These are phyloP conservation scores for Rhodotorula babjevae DNA, from an alignment of 768 basidiomycete genomes.

Conservation along the genomic window DNA sequence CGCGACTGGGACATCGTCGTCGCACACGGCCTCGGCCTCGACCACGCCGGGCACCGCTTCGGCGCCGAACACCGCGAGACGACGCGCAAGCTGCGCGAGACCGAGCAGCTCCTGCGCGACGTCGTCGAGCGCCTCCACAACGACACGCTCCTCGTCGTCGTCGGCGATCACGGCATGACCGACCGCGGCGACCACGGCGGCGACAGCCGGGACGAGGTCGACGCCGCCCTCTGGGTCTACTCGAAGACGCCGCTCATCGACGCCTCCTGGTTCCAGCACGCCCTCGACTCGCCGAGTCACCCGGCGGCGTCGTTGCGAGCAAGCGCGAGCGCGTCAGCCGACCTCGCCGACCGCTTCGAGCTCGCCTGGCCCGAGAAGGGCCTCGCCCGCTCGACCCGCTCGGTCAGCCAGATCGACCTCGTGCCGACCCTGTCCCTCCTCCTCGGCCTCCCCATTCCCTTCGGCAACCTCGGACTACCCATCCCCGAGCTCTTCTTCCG, in stretches of 20 bases:
- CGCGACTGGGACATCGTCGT: slow-evolving; percentile 74
- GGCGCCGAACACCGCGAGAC: slow-evolving; percentile 84
- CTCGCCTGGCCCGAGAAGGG: slow-evolving; percentile 27
- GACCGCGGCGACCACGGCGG: slow-evolving; percentile 90
- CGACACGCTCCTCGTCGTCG: slow-evolving; percentile 80
- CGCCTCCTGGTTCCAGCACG: slow-evolving; percentile 55
- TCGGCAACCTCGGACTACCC: slow-evolving; percentile 84
- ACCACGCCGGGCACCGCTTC: slow-evolving; percentile 91
- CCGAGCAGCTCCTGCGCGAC: slow-evolving; percentile 69
- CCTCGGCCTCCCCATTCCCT: slow-evolving; percentile 88
- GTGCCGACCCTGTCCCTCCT: slow-evolving; percentile 81
- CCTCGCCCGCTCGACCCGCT: slow-evolving; percentile 52
- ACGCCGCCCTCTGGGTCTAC: slow-evolving; percentile 85
- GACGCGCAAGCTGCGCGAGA: slow-evolving; percentile 77
- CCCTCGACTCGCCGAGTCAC: slow-evolving; percentile 38
- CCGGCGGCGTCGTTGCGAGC: slow-evolving; percentile 10
- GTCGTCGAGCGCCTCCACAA: slow-evolving; percentile 68
- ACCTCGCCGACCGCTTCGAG: slow-evolving; percentile 36
- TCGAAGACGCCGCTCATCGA: slow-evolving; percentile 46
- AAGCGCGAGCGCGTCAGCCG: slow-evolving; percentile 34
- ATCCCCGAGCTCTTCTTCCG: slow-evolving; percentile 85
- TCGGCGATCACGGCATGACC: slow-evolving; percentile 99
- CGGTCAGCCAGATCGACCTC: slow-evolving; percentile 87
- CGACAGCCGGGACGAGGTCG: slow-evolving; percentile 76
- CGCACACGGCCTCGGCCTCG: slow-evolving; percentile 90